phyloP scores from a whole-genome alignment of 441 rosid species.

The Euphorbia schlechtendalii region DNA sequence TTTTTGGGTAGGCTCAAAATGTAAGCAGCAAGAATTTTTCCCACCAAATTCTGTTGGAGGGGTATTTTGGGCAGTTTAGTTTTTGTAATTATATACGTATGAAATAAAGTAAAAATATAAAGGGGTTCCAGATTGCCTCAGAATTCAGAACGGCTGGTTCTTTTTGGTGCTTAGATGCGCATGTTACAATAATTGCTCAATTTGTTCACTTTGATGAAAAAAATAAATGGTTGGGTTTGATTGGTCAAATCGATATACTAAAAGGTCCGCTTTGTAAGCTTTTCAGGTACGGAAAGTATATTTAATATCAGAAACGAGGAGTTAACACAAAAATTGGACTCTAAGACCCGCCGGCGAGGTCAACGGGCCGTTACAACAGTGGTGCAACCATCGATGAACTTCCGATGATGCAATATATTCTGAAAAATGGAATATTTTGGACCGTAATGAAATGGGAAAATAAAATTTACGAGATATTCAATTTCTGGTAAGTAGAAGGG shows the following conservation, averaged over 20 bases:
- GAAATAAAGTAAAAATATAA: too few relatives aligned
- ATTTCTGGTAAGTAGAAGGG: neutral
- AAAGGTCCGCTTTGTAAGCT: neutral
- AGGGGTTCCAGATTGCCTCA: neutral
- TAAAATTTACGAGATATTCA: too few relatives aligned
- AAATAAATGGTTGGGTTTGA: neutral
- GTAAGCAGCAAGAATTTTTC: conserved; percentile 7
- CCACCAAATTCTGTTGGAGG: conserved; percentile 20
- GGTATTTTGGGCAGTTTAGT: conserved; percentile 21
- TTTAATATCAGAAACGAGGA: too few relatives aligned
- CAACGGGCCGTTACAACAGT: neutral
- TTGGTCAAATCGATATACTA: neutral
- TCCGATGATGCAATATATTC: neutral
- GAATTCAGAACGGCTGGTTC: neutral
- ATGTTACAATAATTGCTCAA: too few relatives aligned
- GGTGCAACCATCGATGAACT: neutral
- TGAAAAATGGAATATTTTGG: neutral
- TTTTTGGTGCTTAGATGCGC: neutral
- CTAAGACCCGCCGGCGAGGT: neutral
- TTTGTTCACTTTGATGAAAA: neutral
- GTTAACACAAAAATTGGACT: neutral
- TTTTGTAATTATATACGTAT: neutral
- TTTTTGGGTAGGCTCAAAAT: neutral
- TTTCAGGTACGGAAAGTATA: neutral
- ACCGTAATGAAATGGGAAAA: neutral